These are phyloP conservation scores for Aspergillus tanneri DNA, from an alignment of 2,329 filamentous ascomycete genomes.

Conservation along the genomic window DNA sequence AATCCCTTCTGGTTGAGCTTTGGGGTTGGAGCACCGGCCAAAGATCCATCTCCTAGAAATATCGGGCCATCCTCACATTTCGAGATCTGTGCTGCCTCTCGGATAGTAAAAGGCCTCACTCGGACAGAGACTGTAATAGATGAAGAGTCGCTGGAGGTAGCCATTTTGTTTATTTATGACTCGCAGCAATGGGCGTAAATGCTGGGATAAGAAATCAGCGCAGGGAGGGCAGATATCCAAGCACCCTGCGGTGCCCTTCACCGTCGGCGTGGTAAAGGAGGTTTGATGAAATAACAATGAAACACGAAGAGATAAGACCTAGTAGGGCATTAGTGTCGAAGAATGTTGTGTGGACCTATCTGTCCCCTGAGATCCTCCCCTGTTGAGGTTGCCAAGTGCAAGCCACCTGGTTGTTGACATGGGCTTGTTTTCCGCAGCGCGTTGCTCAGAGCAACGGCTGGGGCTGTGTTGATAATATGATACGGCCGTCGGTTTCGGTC, in stretches of 20 bases:
- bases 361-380: conserved; percentile 12
- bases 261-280: conserved; percentile 16
- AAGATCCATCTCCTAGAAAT: conserved; percentile 94
- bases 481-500: conserved; percentile 12
- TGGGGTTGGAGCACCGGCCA: conserved; percentile 81
- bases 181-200: conserved; percentile 17
- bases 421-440: conserved; percentile 25
- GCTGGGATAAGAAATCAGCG: conserved; percentile 6
- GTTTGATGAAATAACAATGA: conserved; percentile 12
- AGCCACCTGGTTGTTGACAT: conserved; percentile 25
- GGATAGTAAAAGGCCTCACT: conserved; percentile 71
- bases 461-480: conserved; percentile 17
- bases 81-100: conserved; percentile 87
- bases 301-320: conserved; percentile 15
- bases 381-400: conserved; percentile 11
- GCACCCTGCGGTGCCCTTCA: conserved; percentile 20
- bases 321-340: conserved; percentile 12
- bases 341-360: conserved; percentile 35
- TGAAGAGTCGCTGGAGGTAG: conserved; percentile 46
- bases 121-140: conserved; percentile 56
- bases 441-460: conserved; percentile 37
- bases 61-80: conserved; percentile 77
- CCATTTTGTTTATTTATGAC: conserved; percentile 35
- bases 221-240: conserved; percentile 22
- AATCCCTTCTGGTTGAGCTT: conserved; percentile 85